Evolutionary conservation across 2,329 filamentous ascomycete species (phyloP).

Genomic region (Rhynchosporium secalis): DNA sequence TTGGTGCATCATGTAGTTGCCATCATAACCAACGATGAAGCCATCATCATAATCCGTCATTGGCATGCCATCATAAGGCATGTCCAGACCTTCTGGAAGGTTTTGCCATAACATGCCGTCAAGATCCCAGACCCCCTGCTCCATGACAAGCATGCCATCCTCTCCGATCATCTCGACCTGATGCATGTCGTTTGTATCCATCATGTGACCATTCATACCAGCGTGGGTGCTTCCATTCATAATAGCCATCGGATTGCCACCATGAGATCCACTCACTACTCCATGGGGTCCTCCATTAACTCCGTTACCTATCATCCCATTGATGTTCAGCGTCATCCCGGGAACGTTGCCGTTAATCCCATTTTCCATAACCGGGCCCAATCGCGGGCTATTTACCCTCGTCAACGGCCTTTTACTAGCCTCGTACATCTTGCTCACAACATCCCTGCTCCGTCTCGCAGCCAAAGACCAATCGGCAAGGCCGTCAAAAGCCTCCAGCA

Average conservation of each 20-base stretch:
- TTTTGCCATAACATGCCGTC: slow-evolving; percentile 57
- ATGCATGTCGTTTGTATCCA: slow-evolving; percentile 39
- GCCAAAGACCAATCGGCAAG: slow-evolving; percentile 67
- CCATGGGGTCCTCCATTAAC: slow-evolving; percentile 21
- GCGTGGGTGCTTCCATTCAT: slow-evolving; percentile 16
- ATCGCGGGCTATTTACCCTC: slow-evolving; percentile 37
- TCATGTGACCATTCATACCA: slow-evolving; percentile 29
- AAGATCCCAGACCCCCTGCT: slow-evolving; percentile 57
- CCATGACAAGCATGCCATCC: slow-evolving; percentile 54
- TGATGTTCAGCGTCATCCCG: slow-evolving; percentile 2
- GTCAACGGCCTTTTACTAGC: slow-evolving; percentile 43
- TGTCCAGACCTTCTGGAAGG: slow-evolving; percentile 43
- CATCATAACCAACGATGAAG: slow-evolving; percentile 25
- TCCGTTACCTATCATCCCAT: slow-evolving; percentile 19
- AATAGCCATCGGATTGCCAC: slow-evolving; percentile 17
- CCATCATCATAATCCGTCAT: slow-evolving; percentile 32
- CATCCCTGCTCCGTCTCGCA: slow-evolving; percentile 61
- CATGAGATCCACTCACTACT: slow-evolving; percentile 17
- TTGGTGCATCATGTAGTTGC: slow-evolving; percentile 35
- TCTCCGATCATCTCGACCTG: slow-evolving; percentile 49
- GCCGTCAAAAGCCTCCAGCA: slow-evolving; percentile 60
- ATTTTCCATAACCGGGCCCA: slow-evolving; percentile 41
- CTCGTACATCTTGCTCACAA: slow-evolving; percentile 64
- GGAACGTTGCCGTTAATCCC: slow-evolving; percentile 15
- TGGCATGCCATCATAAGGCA: slow-evolving; percentile 38